phyloP scores from a whole-genome alignment of 108 stramenopile species.

The Pinguiococcus pyrenoidosus region DNA sequence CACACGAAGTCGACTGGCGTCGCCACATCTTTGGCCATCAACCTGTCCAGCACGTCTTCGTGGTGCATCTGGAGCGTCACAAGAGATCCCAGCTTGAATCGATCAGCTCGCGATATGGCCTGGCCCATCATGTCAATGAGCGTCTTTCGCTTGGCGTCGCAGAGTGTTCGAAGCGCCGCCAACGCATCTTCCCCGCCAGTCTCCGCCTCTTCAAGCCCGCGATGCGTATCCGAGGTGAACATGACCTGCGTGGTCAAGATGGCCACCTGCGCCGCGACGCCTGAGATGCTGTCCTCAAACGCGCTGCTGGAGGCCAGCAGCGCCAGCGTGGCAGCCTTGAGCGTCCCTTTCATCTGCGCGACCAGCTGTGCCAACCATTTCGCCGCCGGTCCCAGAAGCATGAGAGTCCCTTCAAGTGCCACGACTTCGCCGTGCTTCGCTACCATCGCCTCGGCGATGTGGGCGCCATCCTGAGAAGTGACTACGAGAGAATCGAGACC shows the following conservation, averaged over 20 bases:
- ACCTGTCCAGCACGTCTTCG: conserved; percentile 66
- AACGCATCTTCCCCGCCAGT: conserved; percentile 73
- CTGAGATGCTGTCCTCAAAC: conserved; percentile 69
- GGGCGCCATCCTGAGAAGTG: conserved; percentile 31
- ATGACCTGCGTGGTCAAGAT: conserved; percentile 71
- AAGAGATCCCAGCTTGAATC: conserved; percentile 70
- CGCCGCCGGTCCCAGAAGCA: conserved; percentile 70
- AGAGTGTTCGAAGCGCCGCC: conserved; percentile 52
- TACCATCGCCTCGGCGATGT: conserved; percentile 49
- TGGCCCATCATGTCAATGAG: conserved; percentile 66
- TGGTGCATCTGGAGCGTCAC: conserved; percentile 82
- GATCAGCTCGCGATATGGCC: conserved; percentile 48
- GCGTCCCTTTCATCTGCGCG: conserved; percentile 58
- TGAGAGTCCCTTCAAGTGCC: conserved; percentile 44
- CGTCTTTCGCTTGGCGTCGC: conserved; percentile 42
- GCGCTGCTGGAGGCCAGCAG: conserved; percentile 65
- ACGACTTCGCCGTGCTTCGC: conserved; percentile 69
- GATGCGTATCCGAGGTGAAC: conserved; percentile 79
- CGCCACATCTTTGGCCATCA: conserved; percentile 64
- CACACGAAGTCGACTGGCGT: conserved; percentile 64
- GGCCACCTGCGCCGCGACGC: conserved; percentile 72
- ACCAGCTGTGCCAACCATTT: conserved; percentile 62
- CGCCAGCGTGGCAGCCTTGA: conserved; percentile 51
- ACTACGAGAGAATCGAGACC: conserved; percentile 59
- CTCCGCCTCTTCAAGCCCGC: conserved; percentile 69